A percentile compares a stretch with the other conserved stretches of the same genome.
phyloP scores from a whole-genome alignment of 441 rosid species.

The Populus tomentosa region DNA sequence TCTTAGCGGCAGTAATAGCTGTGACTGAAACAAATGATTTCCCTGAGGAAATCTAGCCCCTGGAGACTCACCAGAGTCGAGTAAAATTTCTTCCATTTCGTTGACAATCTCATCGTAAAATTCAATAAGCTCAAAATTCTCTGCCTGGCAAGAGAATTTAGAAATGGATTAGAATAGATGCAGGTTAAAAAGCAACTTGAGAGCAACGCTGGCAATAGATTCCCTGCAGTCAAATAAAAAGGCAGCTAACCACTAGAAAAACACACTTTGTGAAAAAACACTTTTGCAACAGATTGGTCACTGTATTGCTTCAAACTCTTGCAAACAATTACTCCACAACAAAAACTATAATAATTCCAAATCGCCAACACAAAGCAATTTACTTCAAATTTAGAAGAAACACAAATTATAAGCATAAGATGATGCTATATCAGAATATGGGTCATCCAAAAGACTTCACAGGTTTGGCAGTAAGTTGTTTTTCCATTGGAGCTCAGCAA shows the following conservation, averaged over 20 bases:
- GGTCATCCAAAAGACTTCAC: too few species aligned
- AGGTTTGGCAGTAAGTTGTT: not conserved
- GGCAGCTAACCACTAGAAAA: not conserved
- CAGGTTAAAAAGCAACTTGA: constrained; percentile 19
- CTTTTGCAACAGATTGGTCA: not conserved
- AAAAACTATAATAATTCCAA: not conserved
- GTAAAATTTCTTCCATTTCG: constrained; percentile 97
- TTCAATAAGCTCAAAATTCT: constrained; percentile 51
- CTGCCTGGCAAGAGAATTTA: constrained; percentile 46
- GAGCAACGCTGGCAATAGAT: constrained; percentile 9
- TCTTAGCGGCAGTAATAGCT: constrained; percentile 34
- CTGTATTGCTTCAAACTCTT: not conserved
- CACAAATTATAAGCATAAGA: not conserved
- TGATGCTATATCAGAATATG: not conserved
- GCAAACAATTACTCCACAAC: not conserved
- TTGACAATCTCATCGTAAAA: constrained; percentile 82
- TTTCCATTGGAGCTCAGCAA: too few species aligned
- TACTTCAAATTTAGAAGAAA: not conserved
- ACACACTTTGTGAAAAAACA: not conserved
- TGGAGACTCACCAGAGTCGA: constrained; percentile 71
- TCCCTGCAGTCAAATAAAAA: not conserved
- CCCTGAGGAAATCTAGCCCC: constrained; percentile 54
- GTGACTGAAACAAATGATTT: constrained; percentile 43
- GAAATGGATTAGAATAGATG: constrained; percentile 24
- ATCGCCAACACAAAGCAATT: not conserved